Evolutionary conservation across 176 grass and related monocot species (phyloP).

Genomic region (Ensete ventricosum): DNA sequence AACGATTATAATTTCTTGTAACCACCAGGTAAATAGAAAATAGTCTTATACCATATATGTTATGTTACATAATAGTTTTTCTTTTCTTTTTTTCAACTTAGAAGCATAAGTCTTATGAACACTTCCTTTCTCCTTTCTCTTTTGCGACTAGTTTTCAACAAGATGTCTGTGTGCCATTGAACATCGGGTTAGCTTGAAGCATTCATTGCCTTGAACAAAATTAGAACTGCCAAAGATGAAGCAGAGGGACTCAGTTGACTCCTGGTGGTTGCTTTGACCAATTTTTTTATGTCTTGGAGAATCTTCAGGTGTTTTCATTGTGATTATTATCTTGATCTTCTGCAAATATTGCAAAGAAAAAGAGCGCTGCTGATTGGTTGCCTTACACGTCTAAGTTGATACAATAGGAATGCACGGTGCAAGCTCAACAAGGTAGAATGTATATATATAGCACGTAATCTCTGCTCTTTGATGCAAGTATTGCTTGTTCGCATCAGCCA

Average conservation of each 20-base stretch:
- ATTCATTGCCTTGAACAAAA: background rate
- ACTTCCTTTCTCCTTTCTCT: background rate
- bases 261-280: too few relatives aligned
- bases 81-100: background rate
- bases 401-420: background rate
- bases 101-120: background rate
- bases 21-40: constrained; percentile 1
- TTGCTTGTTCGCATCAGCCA: background rate
- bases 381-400: background rate
- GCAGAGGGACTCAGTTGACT: background rate
- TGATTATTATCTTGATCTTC: background rate
- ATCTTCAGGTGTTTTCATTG: background rate
- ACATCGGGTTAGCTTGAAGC: background rate
- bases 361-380: background rate
- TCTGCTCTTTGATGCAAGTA: background rate
- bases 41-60: background rate
- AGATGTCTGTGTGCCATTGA: background rate
- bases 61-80: background rate
- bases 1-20: background rate
- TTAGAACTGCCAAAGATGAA: background rate
- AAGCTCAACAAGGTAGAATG: background rate
- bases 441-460: background rate
- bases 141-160: background rate
- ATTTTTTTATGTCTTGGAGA: background rate
- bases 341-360: background rate